Percentiles rank a stretch among this genome's conserved stretches.
These are phyloP conservation scores for Serendipita sp. DNA, from an alignment of 768 basidiomycete genomes.

Conservation along the genomic window DNA sequence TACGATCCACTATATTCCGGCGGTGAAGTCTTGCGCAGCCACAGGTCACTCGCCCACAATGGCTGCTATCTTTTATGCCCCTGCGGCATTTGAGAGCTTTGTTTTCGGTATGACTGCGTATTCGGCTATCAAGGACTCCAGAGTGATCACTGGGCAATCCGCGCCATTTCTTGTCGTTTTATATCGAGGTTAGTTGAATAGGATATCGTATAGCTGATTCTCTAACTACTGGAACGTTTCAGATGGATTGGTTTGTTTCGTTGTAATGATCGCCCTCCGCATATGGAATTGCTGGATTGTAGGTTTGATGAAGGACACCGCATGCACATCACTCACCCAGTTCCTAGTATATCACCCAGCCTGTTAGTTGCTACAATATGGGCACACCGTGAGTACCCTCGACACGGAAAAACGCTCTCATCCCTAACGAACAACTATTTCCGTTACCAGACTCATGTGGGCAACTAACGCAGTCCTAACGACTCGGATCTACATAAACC, in stretches of 20 bases:
- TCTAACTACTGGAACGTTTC: not conserved
- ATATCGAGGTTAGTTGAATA: not conserved
- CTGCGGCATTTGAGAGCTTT: not conserved
- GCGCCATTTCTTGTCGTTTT: not conserved
- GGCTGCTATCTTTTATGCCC: not conserved
- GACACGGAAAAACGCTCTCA: too few species aligned
- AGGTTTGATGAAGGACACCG: not conserved
- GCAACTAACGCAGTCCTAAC: not conserved
- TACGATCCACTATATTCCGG: not conserved
- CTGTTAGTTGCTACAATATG: not conserved
- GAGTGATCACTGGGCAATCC: not conserved
- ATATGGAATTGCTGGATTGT: not conserved
- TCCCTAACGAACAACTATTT: too few species aligned
- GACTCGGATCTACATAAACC: not conserved
- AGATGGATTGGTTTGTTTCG: not conserved
- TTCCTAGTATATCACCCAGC: not conserved
- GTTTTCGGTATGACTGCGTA: not conserved
- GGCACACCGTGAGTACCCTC: not conserved
- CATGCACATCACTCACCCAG: not conserved
- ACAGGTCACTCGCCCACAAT: not conserved
- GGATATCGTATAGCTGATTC: not conserved
- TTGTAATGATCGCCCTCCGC: not conserved
- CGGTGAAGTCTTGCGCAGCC: not conserved
- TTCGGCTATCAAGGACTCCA: not conserved
- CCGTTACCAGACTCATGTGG: not conserved